phyloP scores from a whole-genome alignment of 805 yeast genomes.

The Metschnikowia lunata region DNA sequence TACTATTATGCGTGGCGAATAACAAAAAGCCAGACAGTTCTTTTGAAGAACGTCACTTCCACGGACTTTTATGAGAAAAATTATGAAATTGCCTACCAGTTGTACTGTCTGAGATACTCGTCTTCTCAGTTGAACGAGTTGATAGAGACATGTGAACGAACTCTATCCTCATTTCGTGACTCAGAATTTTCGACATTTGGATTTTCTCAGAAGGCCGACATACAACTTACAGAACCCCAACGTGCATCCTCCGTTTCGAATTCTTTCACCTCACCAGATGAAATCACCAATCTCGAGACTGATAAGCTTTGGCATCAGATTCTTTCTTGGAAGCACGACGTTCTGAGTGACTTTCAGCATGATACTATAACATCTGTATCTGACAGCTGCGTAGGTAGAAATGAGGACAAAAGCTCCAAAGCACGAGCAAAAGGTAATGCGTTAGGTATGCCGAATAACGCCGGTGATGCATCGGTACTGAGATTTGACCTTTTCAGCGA shows the following conservation, averaged over 20 bases:
- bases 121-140: conserved; percentile 24
- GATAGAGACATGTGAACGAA: conserved; percentile 15
- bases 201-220: conserved; percentile 11
- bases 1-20: conserved; percentile 69
- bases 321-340: conserved; percentile 26
- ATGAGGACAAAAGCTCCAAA: not conserved
- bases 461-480: not conserved
- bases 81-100: conserved; percentile 11
- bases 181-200: conserved; percentile 12
- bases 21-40: conserved; percentile 49
- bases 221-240: conserved; percentile 2
- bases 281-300: conserved; percentile 23
- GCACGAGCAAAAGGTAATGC: not conserved
- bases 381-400: too few relatives aligned
- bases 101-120: conserved; percentile 16
- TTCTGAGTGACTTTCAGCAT: conserved; percentile 5
- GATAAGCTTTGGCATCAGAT: conserved; percentile 36
- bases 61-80: conserved; percentile 29
- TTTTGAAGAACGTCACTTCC: conserved; percentile 33
- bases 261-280: conserved; percentile 7
- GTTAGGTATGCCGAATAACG: not conserved
- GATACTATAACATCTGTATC: not conserved
- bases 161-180: conserved; percentile 11
- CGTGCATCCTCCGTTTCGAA: not conserved
- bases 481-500: conserved; percentile 18